Percentiles rank a stretch among this genome's conserved stretches.
Evolutionary conservation across 345 rosid species (phyloP).

Genomic region (Mercurialis annua): DNA sequence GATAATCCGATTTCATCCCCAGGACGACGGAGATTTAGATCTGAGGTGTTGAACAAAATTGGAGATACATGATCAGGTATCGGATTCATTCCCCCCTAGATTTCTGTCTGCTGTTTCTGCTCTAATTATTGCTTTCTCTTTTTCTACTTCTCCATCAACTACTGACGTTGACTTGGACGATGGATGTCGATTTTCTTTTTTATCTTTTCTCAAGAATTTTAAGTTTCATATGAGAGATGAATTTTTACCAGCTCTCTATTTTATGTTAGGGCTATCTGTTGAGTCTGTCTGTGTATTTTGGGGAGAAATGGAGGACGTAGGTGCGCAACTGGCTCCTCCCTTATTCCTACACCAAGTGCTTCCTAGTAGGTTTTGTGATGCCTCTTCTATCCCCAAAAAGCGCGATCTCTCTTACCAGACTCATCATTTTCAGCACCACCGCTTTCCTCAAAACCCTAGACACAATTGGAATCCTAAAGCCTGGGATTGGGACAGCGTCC

Average conservation of each 20-base stretch:
- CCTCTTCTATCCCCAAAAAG: conserved; percentile 51
- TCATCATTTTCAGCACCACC: conserved; percentile 27
- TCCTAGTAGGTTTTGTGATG: conserved; percentile 40
- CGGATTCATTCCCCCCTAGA: neutral
- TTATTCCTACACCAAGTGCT: conserved; percentile 53
- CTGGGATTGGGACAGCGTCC: conserved; percentile 81
- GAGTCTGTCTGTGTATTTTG: neutral
- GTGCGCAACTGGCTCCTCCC: conserved; percentile 65
- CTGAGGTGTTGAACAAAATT: neutral
- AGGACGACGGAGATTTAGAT: neutral
- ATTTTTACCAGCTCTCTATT: neutral
- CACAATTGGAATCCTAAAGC: conserved; percentile 66
- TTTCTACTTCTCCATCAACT: neutral
- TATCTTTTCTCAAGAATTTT: neutral
- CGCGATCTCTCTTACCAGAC: conserved; percentile 51
- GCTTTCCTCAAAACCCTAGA: conserved; percentile 23
- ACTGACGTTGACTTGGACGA: conserved; percentile 2
- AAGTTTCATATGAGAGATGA: neutral
- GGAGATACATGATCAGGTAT: neutral
- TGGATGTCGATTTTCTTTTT: neutral
- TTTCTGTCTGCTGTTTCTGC: neutral
- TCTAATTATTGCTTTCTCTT: neutral
- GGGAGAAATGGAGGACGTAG: conserved; percentile 68
- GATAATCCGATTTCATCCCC: neutral
- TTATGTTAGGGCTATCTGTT: neutral